phyloP scores from a whole-genome alignment of 306 rosid genomes.

The Rubus idaeus region DNA sequence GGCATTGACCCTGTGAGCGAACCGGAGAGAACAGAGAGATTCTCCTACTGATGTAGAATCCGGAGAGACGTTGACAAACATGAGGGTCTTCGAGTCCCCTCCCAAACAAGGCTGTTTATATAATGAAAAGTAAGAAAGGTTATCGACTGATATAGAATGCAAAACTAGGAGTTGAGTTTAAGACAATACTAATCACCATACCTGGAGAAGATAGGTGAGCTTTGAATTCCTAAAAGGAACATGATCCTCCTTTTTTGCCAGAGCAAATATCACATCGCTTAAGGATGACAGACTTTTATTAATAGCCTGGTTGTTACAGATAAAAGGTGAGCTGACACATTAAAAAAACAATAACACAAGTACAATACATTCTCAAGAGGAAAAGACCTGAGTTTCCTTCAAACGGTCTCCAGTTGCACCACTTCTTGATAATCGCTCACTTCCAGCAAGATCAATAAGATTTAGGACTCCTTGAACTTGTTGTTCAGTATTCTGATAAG shows the following conservation, averaged over 20 bases:
- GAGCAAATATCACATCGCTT: constrained; percentile 86
- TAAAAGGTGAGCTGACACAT: constrained; percentile 14
- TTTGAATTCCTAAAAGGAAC: constrained; percentile 93
- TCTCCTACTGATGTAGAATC: constrained; percentile 74
- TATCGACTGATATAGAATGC: background rate
- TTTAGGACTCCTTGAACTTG: constrained; percentile 95
- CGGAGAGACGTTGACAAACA: constrained; percentile 90
- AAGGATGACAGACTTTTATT: constrained; percentile 83
- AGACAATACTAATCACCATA: constrained; percentile 18
- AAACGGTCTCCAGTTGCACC: constrained; percentile 94
- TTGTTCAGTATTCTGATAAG: constrained; percentile 75
- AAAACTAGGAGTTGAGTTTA: background rate
- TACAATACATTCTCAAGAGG: constrained; percentile 4
- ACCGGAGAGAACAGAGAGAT: constrained; percentile 89
- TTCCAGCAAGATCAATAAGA: constrained; percentile 93
- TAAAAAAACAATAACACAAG: background rate
- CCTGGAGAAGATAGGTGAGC: constrained; percentile 93
- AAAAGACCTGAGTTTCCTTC: constrained; percentile 90
- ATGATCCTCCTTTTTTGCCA: constrained; percentile 94
- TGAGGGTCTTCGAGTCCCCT: constrained; percentile 89
- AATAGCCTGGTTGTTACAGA: constrained; percentile 62
- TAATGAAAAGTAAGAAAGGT: background rate
- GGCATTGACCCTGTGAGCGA: constrained; percentile 89
- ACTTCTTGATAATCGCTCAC: constrained; percentile 90
- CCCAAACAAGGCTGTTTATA: constrained; percentile 87